Evolutionary conservation across 192 early-diverging fungal species (phyloP).

Genomic region (Powellomyces hirtus): DNA sequence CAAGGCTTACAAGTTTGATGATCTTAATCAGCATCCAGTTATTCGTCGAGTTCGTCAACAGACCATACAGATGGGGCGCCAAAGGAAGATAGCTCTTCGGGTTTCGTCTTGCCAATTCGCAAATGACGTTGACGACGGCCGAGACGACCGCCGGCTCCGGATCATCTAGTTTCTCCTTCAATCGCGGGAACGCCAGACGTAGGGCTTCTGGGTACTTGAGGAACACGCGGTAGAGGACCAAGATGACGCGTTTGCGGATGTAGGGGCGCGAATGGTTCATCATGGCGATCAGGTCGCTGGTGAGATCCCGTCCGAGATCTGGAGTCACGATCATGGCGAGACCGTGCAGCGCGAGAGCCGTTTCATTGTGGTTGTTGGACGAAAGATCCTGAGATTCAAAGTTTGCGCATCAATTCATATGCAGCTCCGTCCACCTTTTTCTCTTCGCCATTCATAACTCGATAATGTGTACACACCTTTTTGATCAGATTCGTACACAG

Average conservation of each 20-base stretch:
- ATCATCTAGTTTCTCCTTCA: constrained; percentile 89
- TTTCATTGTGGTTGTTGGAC: constrained; percentile 77
- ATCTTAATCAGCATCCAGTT: constrained; percentile 99
- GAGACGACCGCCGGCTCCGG: constrained; percentile 93
- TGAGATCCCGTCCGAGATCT: constrained; percentile 84
- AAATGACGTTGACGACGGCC: constrained; percentile 92
- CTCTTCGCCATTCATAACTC: too few species aligned
- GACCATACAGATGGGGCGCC: constrained; percentile 89
- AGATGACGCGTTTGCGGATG: constrained; percentile 86
- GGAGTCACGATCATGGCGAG: constrained; percentile 90
- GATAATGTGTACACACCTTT: too few species aligned
- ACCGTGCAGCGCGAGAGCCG: constrained; percentile 87
- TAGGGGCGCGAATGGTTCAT: constrained; percentile 90
- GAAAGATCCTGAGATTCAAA: constrained; percentile 88
- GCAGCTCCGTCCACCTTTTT: too few species aligned
- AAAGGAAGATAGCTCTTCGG: constrained; percentile 91
- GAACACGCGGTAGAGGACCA: constrained; percentile 86
- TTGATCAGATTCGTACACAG: constrained; percentile 94
- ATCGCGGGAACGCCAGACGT: constrained; percentile 70
- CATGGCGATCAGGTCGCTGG: constrained; percentile 81
- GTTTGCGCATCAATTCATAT: too few species aligned
- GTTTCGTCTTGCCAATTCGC: constrained; percentile 90
- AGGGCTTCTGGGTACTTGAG: constrained; percentile 89
- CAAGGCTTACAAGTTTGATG: constrained; percentile 75
- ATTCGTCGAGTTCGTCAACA: constrained; percentile 86